Evolutionary conservation across 805 yeast species (phyloP).

Genomic region (Metschnikowia matae): DNA sequence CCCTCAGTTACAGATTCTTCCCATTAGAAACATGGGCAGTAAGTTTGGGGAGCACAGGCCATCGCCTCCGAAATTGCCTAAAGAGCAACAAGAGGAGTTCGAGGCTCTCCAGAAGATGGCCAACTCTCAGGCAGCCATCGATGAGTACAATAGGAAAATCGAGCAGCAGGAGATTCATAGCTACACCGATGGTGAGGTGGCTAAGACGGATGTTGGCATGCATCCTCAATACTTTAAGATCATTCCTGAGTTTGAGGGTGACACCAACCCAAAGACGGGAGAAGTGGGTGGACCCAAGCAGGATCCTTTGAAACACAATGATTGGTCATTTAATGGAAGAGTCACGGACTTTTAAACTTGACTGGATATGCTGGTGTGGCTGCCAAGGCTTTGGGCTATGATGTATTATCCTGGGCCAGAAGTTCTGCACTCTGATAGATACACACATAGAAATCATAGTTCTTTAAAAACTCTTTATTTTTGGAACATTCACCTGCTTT

Average conservation of each 20-base stretch:
- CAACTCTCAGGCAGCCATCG: slow-evolving; percentile 70
- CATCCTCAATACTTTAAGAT: slow-evolving; percentile 70
- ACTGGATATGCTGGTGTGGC: neutral
- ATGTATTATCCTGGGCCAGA: neutral
- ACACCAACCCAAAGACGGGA: slow-evolving; percentile 88
- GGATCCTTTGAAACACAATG: slow-evolving; percentile 82
- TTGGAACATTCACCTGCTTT: too few relatives aligned
- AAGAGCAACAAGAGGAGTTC: slow-evolving; percentile 85
- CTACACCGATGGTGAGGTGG: slow-evolving; percentile 8
- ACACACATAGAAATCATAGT: neutral
- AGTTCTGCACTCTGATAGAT: too few relatives aligned
- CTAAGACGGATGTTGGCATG: slow-evolving; percentile 54
- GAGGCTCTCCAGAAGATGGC: slow-evolving; percentile 82
- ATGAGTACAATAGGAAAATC: slow-evolving; percentile 57
- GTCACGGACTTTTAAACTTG: slow-evolving; percentile 76
- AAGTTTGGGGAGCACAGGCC: slow-evolving; percentile 27
- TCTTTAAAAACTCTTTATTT: neutral
- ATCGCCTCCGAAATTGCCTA: slow-evolving; percentile 69
- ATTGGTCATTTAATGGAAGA: slow-evolving; percentile 93
- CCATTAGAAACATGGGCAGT: neutral
- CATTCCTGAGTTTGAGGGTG: slow-evolving; percentile 94
- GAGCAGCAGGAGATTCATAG: slow-evolving; percentile 19
- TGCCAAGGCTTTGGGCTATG: neutral
- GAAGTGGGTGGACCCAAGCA: slow-evolving; percentile 97
- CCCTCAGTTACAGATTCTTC: neutral